Evolutionary conservation across 2,329 filamentous ascomycete genomes (phyloP).

Genomic region (Xylaria sp.): DNA sequence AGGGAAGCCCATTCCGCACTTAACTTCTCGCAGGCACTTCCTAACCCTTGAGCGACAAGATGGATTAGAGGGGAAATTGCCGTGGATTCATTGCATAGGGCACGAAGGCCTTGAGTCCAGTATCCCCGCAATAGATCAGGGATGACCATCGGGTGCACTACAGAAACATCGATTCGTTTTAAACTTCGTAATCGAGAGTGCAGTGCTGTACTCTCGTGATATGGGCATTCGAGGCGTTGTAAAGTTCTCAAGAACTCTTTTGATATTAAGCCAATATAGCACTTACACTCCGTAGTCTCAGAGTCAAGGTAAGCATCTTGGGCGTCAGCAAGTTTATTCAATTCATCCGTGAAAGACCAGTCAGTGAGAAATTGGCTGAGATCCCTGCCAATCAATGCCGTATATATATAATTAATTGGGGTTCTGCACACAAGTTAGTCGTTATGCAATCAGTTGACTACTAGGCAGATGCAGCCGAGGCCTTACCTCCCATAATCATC

Average conservation of each 20-base stretch:
- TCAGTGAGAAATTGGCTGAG: not conserved
- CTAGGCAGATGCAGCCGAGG: not conserved
- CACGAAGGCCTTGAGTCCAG: constrained; percentile 16
- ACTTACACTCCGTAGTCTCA: not conserved
- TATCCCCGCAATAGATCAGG: constrained; percentile 9
- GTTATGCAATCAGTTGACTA: not conserved
- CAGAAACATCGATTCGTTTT: accelerated
- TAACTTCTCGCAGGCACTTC: too few relatives aligned
- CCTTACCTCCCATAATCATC: not conserved
- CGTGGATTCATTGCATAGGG: constrained; percentile 17
- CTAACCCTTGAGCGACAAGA: not conserved
- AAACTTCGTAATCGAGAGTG: constrained; percentile 2
- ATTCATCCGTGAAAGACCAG: not conserved
- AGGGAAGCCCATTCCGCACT: constrained; percentile 4
- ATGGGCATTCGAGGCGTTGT: not conserved
- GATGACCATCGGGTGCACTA: not conserved
- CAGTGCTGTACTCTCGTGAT: constrained; percentile 2
- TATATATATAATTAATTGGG: not conserved
- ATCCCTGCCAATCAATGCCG: not conserved
- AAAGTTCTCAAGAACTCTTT: not conserved
- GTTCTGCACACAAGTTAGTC: not conserved
- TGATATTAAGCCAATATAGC: not conserved
- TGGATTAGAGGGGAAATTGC: constrained; percentile 3
- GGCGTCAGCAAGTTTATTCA: not conserved
- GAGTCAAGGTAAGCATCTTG: not conserved